Conservation (phyloP, 2,329 filamentous ascomycete species). For the Coniella lustricola region DNA sequence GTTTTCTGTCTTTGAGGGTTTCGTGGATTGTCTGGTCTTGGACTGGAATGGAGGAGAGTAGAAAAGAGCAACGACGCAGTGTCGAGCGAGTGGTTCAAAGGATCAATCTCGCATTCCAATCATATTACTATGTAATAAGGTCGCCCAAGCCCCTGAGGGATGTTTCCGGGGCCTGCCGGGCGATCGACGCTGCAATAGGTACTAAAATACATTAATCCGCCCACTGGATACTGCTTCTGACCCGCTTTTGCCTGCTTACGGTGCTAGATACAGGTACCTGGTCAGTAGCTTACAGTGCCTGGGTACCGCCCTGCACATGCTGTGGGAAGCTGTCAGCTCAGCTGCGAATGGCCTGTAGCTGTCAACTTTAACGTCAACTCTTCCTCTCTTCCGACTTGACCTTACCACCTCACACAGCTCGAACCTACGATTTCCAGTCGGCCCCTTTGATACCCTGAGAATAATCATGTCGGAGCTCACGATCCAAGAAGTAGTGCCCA, state of each 20-base stretch:
- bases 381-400: neutral
- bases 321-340: conserved; percentile 1
- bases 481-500: conserved; percentile 39
- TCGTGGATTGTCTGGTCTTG: neutral
- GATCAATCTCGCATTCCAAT: conserved; percentile 1
- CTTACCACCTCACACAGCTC: neutral
- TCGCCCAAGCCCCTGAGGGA: conserved; percentile 9
- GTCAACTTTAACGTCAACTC: neutral
- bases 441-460: no score
- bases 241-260: conserved; percentile 3
- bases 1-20: neutral
- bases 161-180: neutral
- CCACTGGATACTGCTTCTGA: conserved; percentile 5
- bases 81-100: neutral
- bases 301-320: neutral
- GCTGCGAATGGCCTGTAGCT: neutral
- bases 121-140: neutral
- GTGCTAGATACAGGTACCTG: no score
- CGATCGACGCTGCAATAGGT: conserved; percentile 1
- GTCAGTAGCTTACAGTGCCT: neutral
- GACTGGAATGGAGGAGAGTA: neutral
- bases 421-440: neutral
- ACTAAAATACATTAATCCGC: neutral
- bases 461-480: conserved; percentile 24
- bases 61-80: neutral